phyloP scores from a whole-genome alignment of 2,329 filamentous ascomycete genomes.

The Trichoderma sp. region DNA sequence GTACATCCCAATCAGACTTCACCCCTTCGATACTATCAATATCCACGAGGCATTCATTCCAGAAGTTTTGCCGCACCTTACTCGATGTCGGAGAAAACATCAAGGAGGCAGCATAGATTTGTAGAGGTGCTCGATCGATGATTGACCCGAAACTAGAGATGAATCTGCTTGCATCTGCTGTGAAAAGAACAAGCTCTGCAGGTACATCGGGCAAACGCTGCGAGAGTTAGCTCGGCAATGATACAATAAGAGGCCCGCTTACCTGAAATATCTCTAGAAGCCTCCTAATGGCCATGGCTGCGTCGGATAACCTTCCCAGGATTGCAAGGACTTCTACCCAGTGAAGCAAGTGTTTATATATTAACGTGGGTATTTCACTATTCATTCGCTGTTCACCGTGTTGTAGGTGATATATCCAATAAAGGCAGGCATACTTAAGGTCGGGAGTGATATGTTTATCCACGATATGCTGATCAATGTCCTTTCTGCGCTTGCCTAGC shows the following conservation, averaged over 20 bases:
- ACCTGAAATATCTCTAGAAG: background rate
- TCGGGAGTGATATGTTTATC: background rate
- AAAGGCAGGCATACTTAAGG: background rate
- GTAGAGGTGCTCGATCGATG: background rate
- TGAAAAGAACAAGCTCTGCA: background rate
- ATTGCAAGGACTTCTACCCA: background rate
- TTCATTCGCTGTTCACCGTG: background rate
- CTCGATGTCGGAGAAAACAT: background rate
- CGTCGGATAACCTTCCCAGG: background rate
- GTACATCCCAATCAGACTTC: background rate
- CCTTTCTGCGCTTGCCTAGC: background rate
- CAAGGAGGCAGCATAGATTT: background rate
- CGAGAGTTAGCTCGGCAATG: background rate
- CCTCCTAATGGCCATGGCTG: background rate
- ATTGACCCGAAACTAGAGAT: background rate
- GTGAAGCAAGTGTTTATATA: background rate
- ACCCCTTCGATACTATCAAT: background rate
- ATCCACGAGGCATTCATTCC: background rate
- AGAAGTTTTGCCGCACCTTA: background rate
- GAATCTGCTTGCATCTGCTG: background rate
- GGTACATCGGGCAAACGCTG: background rate
- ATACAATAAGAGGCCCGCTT: background rate
- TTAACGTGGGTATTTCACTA: background rate
- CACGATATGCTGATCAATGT: background rate
- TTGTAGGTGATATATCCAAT: background rate